Conservation (phyloP, 1,284 basidiomycete genomes). For the Kwoniella shivajii region DNA sequence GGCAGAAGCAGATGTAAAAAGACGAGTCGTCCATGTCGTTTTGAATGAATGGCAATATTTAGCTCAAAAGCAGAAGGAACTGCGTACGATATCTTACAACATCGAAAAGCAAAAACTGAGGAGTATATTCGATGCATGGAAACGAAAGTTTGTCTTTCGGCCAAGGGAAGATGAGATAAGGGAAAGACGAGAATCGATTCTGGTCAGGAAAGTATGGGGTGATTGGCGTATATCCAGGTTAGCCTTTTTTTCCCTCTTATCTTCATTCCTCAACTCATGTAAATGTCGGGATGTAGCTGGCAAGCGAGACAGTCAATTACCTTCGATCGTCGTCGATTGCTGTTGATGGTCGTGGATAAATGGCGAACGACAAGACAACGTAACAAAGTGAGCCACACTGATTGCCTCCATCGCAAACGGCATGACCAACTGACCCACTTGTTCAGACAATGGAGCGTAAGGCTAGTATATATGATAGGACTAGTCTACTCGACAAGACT, state of each 20-base stretch:
- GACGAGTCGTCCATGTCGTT: neutral
- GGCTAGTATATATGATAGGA: conserved; percentile 6
- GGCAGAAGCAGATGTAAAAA: conserved; percentile 1
- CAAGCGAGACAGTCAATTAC: conserved; percentile 10
- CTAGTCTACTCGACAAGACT: conserved; percentile 3
- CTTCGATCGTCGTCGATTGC: conserved; percentile 12
- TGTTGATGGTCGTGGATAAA: conserved; percentile 13
- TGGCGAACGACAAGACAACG: conserved; percentile 14
- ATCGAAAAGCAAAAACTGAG: neutral
- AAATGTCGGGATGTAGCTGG: neutral
- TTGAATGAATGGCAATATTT: conserved; percentile 10
- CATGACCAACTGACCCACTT: neutral
- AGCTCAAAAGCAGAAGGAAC: neutral
- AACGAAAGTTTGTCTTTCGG: conserved; percentile 11
- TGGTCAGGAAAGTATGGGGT: conserved; percentile 23
- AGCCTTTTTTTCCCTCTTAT: neutral
- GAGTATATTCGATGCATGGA: conserved; percentile 23
- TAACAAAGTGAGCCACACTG: conserved; percentile 5
- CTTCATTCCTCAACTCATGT: neutral
- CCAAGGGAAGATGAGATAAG: conserved; percentile 15
- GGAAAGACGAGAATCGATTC: conserved; percentile 1
- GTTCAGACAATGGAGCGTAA: conserved; percentile 10
- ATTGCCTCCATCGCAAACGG: neutral
- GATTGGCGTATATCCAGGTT: conserved; percentile 29
- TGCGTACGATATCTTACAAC: neutral